phyloP scores from a whole-genome alignment of 2,329 filamentous ascomycete genomes.

The Juglanconis juglandina region DNA sequence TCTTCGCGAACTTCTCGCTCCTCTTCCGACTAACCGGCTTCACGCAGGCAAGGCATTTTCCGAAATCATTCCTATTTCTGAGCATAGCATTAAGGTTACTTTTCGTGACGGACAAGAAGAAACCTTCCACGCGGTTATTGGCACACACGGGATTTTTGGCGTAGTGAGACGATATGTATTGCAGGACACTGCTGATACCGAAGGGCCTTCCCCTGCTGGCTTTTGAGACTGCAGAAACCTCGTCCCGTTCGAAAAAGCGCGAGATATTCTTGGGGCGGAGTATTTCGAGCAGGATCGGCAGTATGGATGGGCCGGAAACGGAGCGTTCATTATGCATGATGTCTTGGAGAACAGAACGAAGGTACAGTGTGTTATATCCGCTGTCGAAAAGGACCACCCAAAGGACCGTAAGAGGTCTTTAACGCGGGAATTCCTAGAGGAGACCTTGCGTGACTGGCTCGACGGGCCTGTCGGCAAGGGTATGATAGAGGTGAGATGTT shows the following conservation, averaged over 20 bases:
- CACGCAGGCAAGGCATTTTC: conserved; percentile 20
- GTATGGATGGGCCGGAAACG: conserved; percentile 20
- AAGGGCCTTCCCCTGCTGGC: conserved; percentile 12
- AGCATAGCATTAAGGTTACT: conserved; percentile 4
- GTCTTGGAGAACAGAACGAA: conserved; percentile 18
- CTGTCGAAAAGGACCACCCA: conserved; percentile 16
- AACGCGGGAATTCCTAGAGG: conserved; percentile 11
- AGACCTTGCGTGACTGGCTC: conserved; percentile 10
- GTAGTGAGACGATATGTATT: conserved; percentile 21
- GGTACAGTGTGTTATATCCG: conserved; percentile 20
- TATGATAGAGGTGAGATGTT: conserved; percentile 10
- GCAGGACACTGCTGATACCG: conserved; percentile 3
- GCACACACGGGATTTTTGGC: conserved; percentile 24
- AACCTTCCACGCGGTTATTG: conserved; percentile 21
- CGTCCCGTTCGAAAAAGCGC: conserved; percentile 18
- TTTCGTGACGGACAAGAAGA: conserved; percentile 19
- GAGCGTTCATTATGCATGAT: conserved; percentile 20
- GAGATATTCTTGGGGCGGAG: conserved; percentile 10
- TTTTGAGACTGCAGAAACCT: conserved; percentile 20
- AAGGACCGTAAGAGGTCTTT: conserved; percentile 12
- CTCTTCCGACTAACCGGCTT: conserved; percentile 16
- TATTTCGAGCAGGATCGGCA: conserved; percentile 18
- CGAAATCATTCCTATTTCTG: not conserved
- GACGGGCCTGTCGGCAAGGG: conserved; percentile 11
- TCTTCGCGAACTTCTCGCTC: conserved; percentile 20